Base-by-base conservation (phyloP, 148 eudicot species). In the Bassia scoparia region DNA sequence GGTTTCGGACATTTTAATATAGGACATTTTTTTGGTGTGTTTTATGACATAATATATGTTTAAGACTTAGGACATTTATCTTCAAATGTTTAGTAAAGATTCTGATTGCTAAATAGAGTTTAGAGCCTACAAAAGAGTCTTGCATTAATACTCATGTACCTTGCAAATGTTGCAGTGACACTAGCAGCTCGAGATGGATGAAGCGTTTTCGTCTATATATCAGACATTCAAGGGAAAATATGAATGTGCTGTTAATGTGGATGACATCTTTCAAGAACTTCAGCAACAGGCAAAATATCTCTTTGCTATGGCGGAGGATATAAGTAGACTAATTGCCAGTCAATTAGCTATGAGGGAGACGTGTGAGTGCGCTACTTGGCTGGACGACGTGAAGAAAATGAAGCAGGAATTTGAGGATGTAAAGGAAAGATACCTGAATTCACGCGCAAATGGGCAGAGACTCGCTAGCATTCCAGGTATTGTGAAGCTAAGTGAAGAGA, bases 211-310 rank as follows among this genome's bases (percentile, higher is more conserved):
- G 2, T 34, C 26, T 35, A 35, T 15, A 24, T 34, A 23, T 54
- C 21, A 33, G 15, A 21, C 48, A 34, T 8, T 53, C 35, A 71
- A 38, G 65, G 67, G 34, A 1, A 72, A 60, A 10, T 7, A 41
- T 44, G 75, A 72, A 11, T 43, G 41, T 59, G 66, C 67, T 30
- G n/a, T n/a, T 18, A 59, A 29, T 11, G 66, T 72, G 41, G 75
- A 72, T 72, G 67, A 72, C n/a, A 44, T 72, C 54, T 72, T 72
- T 56, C 55, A 60, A 72, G 50, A 72, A 44, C 75, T 72, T 44
- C 55, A 44, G 67, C 67, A 59, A 46, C 67, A 72, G 44, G 75
- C 67, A 21, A 60, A 44, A 48, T 18, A 41, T 44, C 75, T 72
- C 43, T 59, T 72, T 72, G 55, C 67, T 12, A 72, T 59, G 65